Conservation (phyloP, 2,329 filamentous ascomycete genomes). For the Cucurbitaria berberidis region DNA sequence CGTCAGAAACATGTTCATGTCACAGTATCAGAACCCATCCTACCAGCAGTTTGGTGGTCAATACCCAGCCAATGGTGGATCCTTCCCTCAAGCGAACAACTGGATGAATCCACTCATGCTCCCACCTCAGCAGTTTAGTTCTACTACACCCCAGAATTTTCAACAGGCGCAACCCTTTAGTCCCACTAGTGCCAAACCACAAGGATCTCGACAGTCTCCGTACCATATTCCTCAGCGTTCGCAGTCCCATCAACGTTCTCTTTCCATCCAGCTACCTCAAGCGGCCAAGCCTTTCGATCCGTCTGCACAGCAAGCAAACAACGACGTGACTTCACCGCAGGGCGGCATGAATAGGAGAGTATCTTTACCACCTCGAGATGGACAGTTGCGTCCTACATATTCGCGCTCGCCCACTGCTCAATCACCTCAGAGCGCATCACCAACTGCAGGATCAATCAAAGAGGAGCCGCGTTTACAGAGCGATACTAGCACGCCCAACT, state of each 20-base stretch:
- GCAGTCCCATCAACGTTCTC: constrained; percentile 50
- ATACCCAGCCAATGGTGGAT: constrained; percentile 28
- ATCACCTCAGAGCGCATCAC: constrained; percentile 34
- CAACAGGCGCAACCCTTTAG: constrained; percentile 27
- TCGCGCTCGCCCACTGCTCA: constrained; percentile 30
- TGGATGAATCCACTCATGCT: constrained; percentile 42
- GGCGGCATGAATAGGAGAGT: constrained; percentile 48
- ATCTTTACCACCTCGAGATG: constrained; percentile 51
- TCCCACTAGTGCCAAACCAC: constrained; percentile 33
- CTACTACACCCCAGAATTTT: constrained; percentile 32
- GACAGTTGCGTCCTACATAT: constrained; percentile 19
- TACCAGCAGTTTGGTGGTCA: constrained; percentile 25
- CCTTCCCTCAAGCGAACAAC: constrained; percentile 27
- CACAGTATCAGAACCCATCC: constrained; percentile 31
- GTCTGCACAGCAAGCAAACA: constrained; percentile 23
- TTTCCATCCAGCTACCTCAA: constrained; percentile 54
- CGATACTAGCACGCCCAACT: constrained; percentile 28
- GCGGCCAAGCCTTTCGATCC: constrained; percentile 40
- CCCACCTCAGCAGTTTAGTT: constrained; percentile 43
- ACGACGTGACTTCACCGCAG: constrained; percentile 24
- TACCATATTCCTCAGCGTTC: constrained; percentile 54
- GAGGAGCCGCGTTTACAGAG: constrained; percentile 28
- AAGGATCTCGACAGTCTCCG: constrained; percentile 52
- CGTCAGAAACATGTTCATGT: constrained; percentile 56
- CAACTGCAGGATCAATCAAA: constrained; percentile 26